These are phyloP conservation scores for Dichotomopilus funicola DNA, from an alignment of 2,329 filamentous ascomycete species.

Conservation along the genomic window DNA sequence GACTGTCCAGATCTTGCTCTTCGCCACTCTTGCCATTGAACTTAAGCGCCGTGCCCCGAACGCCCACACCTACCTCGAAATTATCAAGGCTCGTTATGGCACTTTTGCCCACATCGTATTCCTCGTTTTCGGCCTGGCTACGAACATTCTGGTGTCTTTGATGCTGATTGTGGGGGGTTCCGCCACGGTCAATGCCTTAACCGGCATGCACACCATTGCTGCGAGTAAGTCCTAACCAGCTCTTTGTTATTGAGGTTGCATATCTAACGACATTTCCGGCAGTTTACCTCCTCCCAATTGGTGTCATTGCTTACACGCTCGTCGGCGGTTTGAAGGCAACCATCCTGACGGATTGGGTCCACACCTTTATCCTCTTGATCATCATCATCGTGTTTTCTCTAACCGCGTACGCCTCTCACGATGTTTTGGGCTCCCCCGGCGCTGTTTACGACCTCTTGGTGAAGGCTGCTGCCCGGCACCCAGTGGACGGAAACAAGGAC, in stretches of 20 bases:
- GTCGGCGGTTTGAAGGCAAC: slow-evolving; percentile 79
- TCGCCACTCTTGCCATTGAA: slow-evolving; percentile 85
- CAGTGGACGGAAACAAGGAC: slow-evolving; percentile 70
- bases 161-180: slow-evolving; percentile 84
- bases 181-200: slow-evolving; percentile 64
- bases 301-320: slow-evolving; percentile 74
- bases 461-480: slow-evolving; percentile 60
- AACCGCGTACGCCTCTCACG: slow-evolving; percentile 70
- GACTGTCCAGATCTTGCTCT: slow-evolving; percentile 80
- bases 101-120: slow-evolving; percentile 65
- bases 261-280: background rate
- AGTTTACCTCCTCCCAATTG: slow-evolving; percentile 70
- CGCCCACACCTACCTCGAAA: slow-evolving; percentile 78
- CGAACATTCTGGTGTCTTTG: slow-evolving; percentile 79
- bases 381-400: slow-evolving; percentile 84
- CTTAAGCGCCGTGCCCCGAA: slow-evolving; percentile 82
- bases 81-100: slow-evolving; percentile 76
- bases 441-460: slow-evolving; percentile 74
- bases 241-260: background rate
- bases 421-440: slow-evolving; percentile 64
- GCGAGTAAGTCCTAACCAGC: slow-evolving; percentile 42
- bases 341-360: slow-evolving; percentile 78
- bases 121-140: slow-evolving; percentile 74
- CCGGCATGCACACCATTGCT: slow-evolving; percentile 69
- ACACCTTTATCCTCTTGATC: slow-evolving; percentile 76